Base-by-base conservation (phyloP, 140 eudicot genomes). In the Senecio squalidus region DNA sequence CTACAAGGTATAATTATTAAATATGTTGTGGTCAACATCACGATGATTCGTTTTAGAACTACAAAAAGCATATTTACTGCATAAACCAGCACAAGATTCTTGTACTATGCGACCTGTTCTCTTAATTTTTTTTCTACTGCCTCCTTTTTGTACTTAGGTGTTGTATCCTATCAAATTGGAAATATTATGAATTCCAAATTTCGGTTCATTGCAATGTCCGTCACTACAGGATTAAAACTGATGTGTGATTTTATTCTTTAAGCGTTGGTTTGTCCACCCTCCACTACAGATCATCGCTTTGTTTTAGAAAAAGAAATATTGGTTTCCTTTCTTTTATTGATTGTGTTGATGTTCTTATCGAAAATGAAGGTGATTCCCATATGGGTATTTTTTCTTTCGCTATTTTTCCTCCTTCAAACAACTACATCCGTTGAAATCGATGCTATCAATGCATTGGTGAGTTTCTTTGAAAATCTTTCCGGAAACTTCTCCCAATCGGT, bases 391-490 rank as follows among this genome's bases (percentile, higher is more conserved):
- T 13, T 78, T 9, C 8, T 71, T 53, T 63, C 67, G 0, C 40
- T 80, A 16, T 51, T 73, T 64, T 48, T 83, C 46, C 50, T 78
- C 28, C 2, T 69, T 22, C 59, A 64, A 30, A 9, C 73, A 23
- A 51, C 76, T 14, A 55, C 22, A 14, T 75, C 78, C 0, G 69
- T 68, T 8, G 84, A 74, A 11, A 36, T 10, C 13, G 78, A 49
- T 22, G 74, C 76, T 18, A 58, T 57, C 27, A 16, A 53, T 5
- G 62, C 83, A 5, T 62, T 86, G 60, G 70, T 69, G 9, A 62
- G 66, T 21, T 82, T 82, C 45, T 45, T 79, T 23, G 66, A 53
- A 16, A 51, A 71, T 53, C 85, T 86, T 18, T 68, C 85, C 0
- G 51, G 62, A 29, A 69, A 18, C 56, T 60, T 62, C 38, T 61